Base-by-base conservation (phyloP, 2,329 filamentous ascomycete species). In the Phialophora tarda region DNA sequence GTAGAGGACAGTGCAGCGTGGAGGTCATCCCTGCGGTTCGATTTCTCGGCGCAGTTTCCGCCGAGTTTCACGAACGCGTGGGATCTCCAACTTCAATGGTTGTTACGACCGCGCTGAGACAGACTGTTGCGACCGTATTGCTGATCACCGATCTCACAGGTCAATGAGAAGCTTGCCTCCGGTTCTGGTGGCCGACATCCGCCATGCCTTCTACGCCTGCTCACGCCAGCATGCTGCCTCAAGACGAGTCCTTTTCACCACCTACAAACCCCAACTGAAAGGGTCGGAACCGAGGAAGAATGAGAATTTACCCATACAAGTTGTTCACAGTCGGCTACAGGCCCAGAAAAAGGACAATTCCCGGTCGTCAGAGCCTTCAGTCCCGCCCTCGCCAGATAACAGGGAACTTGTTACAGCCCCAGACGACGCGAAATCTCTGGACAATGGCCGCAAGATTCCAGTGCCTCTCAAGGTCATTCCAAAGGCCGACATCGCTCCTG, bases 401-500 rank as follows among this genome's bases (percentile, higher is more conserved):
- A 70, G 65, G 47, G 67, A 69, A 26, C 60, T 73, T 1, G 50
- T 71, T 14, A 69, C 67, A 11, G 44, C 38, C 7, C 23, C 56
- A 38, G 59, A 70, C 24, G 59, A 65, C 41, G 57, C 60, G 26
- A 71, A 48, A 17, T 55, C 69, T 8, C 32, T 73, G 12, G 69
- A 69, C 32, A 68, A 48, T 41, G 64, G 59, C 28, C 65, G 68
- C 28, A 66, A 64, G 51, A 63, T 73, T 21, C 60, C 68, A 32
- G 69, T 73, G 4, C 71, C 71, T 11, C 54, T 69, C 54, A 69
- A 68, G 57, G 67, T 72, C 41, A 70, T 73, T 23, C 71, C 71
- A 0, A 70, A 70, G 59, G 71, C 71, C 38, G 62, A 73, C 38
- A 63, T 73, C 48, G 62, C 65, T 23, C 70, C 69, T 11, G 68